Percentiles rank a stretch among this genome's conserved stretches.
phyloP scores from a whole-genome alignment of 179 eudicot genomes.

The Beta macrorhiza region DNA sequence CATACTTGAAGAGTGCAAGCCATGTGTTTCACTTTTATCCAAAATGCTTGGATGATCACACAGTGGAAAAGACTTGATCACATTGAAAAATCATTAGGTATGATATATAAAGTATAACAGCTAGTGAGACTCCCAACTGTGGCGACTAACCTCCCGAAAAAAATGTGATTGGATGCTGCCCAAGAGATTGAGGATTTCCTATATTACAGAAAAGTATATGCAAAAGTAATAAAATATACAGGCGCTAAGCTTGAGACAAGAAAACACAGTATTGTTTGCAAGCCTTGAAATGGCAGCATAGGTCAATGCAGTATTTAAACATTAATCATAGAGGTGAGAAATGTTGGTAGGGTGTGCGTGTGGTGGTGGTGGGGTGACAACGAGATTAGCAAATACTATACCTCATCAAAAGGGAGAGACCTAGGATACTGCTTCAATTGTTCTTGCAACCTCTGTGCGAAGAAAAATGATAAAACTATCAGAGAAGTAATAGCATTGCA shows the following conservation, averaged over 20 bases:
- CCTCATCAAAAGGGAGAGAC: no score
- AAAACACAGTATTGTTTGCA: neutral
- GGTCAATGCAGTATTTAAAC: neutral
- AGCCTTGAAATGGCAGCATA: neutral
- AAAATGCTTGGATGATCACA: conserved; percentile 85
- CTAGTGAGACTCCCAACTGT: neutral
- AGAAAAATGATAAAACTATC: no score
- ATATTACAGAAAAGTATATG: conserved; percentile 94
- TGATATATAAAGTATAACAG: neutral
- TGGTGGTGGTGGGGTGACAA: no score
- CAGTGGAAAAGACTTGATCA: conserved; percentile 70
- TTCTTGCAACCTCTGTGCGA: no score
- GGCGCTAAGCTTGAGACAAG: conserved; percentile 7
- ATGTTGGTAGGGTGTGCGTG: no score
- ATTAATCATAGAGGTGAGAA: neutral
- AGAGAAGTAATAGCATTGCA: neutral
- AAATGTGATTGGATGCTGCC: conserved; percentile 84
- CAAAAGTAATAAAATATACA: conserved; percentile 10
- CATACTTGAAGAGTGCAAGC: conserved; percentile 63
- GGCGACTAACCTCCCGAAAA: conserved; percentile 77
- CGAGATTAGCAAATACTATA: no score
- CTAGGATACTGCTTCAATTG: no score
- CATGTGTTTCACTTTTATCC: conserved; percentile 76
- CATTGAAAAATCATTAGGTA: conserved; percentile 1
- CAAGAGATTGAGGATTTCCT: conserved; percentile 96